Base-by-base conservation (phyloP, 1,139 yeast genomes). In the Nakaseomyces sp. region DNA sequence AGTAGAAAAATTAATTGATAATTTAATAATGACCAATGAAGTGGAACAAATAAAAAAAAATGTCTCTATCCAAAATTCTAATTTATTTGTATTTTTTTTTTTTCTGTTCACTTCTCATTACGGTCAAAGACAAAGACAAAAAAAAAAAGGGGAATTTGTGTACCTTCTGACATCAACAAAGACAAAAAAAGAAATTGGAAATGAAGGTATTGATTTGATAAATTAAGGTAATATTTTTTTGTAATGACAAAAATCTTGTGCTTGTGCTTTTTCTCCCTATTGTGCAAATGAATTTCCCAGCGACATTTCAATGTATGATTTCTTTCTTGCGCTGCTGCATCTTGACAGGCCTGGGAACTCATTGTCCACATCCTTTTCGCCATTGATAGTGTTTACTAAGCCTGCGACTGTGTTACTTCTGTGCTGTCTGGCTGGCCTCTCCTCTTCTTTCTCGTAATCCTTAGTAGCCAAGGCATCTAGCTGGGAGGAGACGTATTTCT, bases 401-500 rank as follows among this genome's bases (percentile, higher is more conserved):
- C 28, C 26, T 10, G 38, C 26, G 3, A 35, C 24, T 25, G 35
- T 17, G 24, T 35, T n/a, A 36, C 37, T 20, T 28, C 30, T 13
- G 3, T 38, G 24, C 19, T 40, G 17, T 40, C 28, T 22, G n/a
- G 38, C 42, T 17, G 30, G 22, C 5, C 16, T 37, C 8, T 18
- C 30, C 16, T 35, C 33, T 10, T 32, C 45, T 2, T 10, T 9
- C 28, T 35, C 29, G 16, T 35, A 19, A 13, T 41, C 45, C n/a
- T 41, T 35, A 3, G 49, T 42, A 4, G 56, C 51, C 15, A 53
- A 30, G 10, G 55, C 56, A 41, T 59, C 63, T 31, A 59, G 44
- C 36, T 52, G 59, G 15, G 55, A 46, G 6, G 54, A 46, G 19
- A 59, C 60, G 43, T 56, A 59, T 37, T 57, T 52, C 45, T 59